Percentiles rank a stretch among this genome's conserved stretches.
These are phyloP conservation scores for Apiospora saccharicola DNA, from an alignment of 2,329 filamentous ascomycete species.

Conservation along the genomic window DNA sequence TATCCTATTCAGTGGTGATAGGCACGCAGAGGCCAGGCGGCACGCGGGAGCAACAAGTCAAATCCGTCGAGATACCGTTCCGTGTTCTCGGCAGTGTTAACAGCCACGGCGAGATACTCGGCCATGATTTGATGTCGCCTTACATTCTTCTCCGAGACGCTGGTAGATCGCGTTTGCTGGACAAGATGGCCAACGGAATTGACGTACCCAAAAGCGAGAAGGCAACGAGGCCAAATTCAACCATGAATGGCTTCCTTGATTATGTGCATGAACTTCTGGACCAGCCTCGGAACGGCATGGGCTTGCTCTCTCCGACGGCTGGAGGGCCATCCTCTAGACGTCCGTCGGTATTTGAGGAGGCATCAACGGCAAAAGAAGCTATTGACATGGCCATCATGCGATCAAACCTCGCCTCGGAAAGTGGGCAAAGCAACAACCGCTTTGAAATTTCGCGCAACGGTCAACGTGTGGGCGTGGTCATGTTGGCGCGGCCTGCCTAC, in stretches of 20 bases:
- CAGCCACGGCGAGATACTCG: slow-evolving; percentile 83
- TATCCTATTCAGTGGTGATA: slow-evolving; percentile 88
- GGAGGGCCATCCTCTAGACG: slow-evolving; percentile 61
- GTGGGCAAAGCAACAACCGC: slow-evolving; percentile 85
- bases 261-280: slow-evolving; percentile 81
- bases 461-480: slow-evolving; percentile 88
- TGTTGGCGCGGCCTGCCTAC: slow-evolving; percentile 87
- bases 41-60: slow-evolving; percentile 80
- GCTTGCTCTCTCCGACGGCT: slow-evolving; percentile 78
- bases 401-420: slow-evolving; percentile 70
- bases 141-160: slow-evolving; percentile 89
- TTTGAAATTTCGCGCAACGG: slow-evolving; percentile 96
- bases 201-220: slow-evolving; percentile 37
- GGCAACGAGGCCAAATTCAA: slow-evolving; percentile 44
- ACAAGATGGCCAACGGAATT: slow-evolving; percentile 40
- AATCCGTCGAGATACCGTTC: slow-evolving; percentile 92
- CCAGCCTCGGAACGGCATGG: slow-evolving; percentile 62
- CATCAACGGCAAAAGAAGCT: slow-evolving; percentile 76
- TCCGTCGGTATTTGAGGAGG: slow-evolving; percentile 62
- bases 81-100: slow-evolving; percentile 93
- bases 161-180: slow-evolving; percentile 69
- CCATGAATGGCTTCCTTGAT: slow-evolving; percentile 72
- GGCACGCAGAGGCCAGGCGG: slow-evolving; percentile 88
- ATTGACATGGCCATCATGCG: slow-evolving; percentile 92
- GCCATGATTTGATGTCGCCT: slow-evolving; percentile 93